These are phyloP conservation scores for Calycina marina DNA, from an alignment of 2,329 filamentous ascomycete species.

Conservation along the genomic window DNA sequence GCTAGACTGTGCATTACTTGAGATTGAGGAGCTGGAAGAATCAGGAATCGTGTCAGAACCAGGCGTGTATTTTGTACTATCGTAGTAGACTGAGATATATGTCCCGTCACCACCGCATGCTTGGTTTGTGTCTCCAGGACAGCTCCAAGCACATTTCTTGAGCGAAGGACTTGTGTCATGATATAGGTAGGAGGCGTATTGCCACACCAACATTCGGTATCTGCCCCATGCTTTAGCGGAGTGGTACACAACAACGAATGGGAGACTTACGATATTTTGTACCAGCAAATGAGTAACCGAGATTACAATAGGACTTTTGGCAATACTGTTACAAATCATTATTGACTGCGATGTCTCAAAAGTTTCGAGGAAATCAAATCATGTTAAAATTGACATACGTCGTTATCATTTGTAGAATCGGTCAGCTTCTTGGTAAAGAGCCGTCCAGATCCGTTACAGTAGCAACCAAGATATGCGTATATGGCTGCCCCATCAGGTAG, in stretches of 20 bases:
- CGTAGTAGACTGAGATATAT: constrained; percentile 13
- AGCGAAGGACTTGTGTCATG: constrained; percentile 11
- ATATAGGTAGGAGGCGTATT: constrained; percentile 19
- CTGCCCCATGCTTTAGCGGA: neutral
- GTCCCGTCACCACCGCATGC: constrained; percentile 9
- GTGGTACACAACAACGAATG: no score
- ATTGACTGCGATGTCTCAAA: no score
- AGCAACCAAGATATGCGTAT: constrained; percentile 5
- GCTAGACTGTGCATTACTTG: no score
- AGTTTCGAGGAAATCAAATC: no score
- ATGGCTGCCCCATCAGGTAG: neutral
- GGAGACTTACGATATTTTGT: constrained; percentile 16
- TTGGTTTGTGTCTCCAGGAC: constrained; percentile 7
- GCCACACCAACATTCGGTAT: constrained; percentile 22
- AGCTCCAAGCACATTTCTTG: constrained; percentile 1
- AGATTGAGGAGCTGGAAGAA: neutral
- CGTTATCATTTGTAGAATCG: constrained; percentile 17
- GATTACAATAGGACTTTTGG: constrained; percentile 22
- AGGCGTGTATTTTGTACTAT: constrained; percentile 11
- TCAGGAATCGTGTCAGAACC: constrained; percentile 10
- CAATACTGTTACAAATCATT: no score
- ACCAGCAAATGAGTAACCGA: constrained; percentile 20
- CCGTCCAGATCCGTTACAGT: constrained; percentile 2
- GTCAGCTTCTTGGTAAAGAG: constrained; percentile 1
- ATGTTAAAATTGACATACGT: no score